Percentiles rank a stretch among this genome's conserved stretches.
phyloP scores from a whole-genome alignment of 2,329 filamentous ascomycete genomes.

The Aspergillus pseudoterreus region DNA sequence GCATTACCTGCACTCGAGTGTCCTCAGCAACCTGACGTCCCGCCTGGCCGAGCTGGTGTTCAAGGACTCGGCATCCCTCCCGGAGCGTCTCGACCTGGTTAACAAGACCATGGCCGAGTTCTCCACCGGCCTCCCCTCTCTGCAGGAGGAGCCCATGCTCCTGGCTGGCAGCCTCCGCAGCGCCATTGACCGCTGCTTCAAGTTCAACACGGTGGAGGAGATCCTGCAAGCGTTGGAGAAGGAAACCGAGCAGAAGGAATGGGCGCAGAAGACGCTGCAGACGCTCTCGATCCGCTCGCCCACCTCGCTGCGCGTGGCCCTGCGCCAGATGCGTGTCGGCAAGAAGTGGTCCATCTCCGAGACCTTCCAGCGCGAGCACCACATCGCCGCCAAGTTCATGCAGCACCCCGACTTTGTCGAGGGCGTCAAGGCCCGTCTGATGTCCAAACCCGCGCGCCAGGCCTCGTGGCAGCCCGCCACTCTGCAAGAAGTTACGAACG shows the following conservation, averaged over 20 bases:
- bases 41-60: slow-evolving; percentile 88
- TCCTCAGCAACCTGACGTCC: slow-evolving; percentile 73
- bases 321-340: slow-evolving; percentile 77
- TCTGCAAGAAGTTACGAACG: slow-evolving; percentile 61
- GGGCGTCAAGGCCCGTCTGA: slow-evolving; percentile 78
- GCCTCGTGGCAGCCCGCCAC: slow-evolving; percentile 74
- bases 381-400: slow-evolving; percentile 87
- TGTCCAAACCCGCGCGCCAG: slow-evolving; percentile 62
- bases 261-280: slow-evolving; percentile 73
- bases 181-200: slow-evolving; percentile 82
- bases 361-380: slow-evolving; percentile 80
- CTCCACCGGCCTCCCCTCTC: slow-evolving; percentile 70
- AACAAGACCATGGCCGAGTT: slow-evolving; percentile 90
- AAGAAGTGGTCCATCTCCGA: slow-evolving; percentile 74
- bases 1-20: slow-evolving; percentile 91
- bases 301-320: slow-evolving; percentile 77
- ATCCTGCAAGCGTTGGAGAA: slow-evolving; percentile 66
- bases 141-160: slow-evolving; percentile 59
- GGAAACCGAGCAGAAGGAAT: slow-evolving; percentile 57
- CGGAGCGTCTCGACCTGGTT: slow-evolving; percentile 66
- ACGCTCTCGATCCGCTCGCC: slow-evolving; percentile 78
- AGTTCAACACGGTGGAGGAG: slow-evolving; percentile 61
- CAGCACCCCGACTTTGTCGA: slow-evolving; percentile 83
- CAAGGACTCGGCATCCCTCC: slow-evolving; percentile 65
- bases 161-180: slow-evolving; percentile 68